Conservation (phyloP, 352 stramenopile species). For the Pythium chondricola region DNA sequence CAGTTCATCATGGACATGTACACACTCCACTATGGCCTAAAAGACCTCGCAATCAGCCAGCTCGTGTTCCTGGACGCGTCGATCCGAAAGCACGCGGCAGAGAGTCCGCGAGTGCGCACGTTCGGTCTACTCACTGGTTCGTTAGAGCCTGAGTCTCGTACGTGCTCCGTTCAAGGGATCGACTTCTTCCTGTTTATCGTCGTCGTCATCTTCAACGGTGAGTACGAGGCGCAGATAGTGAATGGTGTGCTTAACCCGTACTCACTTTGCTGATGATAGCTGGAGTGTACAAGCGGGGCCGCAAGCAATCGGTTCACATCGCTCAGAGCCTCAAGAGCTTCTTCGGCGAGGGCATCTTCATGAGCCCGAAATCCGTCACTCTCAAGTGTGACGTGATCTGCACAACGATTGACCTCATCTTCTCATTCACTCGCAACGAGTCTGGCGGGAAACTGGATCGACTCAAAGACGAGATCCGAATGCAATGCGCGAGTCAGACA, state of each 20-base stretch:
- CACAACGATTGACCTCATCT: conserved; percentile 66
- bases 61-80: conserved; percentile 72
- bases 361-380: conserved; percentile 39
- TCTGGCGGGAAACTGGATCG: conserved; percentile 29
- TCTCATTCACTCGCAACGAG: conserved; percentile 54
- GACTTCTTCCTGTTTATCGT: conserved; percentile 77
- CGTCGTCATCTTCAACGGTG: conserved; percentile 75
- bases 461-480: conserved; percentile 51
- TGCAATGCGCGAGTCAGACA: conserved; percentile 21
- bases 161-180: conserved; percentile 63
- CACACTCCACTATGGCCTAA: conserved; percentile 72
- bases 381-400: conserved; percentile 57
- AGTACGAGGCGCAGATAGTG: too few relatives aligned
- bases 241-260: too few relatives aligned
- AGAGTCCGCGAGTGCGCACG: conserved; percentile 58
- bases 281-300: conserved; percentile 58
- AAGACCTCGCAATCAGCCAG: conserved; percentile 73
- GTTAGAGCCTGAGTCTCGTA: conserved; percentile 68
- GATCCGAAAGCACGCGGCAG: conserved; percentile 59
- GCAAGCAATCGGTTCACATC: conserved; percentile 58
- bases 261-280: conserved; percentile 34
- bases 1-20: conserved; percentile 85
- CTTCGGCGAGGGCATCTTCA: conserved; percentile 66
- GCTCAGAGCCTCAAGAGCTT: conserved; percentile 61
- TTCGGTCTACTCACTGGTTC: conserved; percentile 69